Evolutionary conservation across 192 early-diverging fungal species (phyloP).

Genomic region (Lunasporangiospora selenospora): DNA sequence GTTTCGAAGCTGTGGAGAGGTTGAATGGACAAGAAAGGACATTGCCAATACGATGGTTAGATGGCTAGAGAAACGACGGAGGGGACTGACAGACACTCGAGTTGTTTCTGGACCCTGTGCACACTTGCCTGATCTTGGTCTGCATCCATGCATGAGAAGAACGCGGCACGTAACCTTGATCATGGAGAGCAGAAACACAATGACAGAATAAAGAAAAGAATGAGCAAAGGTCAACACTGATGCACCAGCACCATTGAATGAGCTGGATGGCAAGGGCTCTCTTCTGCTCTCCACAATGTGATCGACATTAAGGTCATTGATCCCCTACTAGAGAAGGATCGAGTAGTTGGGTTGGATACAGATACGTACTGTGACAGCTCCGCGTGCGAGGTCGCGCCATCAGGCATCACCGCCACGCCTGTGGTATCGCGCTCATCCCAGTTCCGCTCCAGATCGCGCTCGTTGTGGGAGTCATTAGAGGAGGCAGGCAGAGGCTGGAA

Average conservation of each 20-base stretch:
- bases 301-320: too few relatives aligned
- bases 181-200: background rate
- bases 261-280: too few relatives aligned
- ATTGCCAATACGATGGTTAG: background rate
- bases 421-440: constrained; percentile 48
- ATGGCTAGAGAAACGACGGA: background rate
- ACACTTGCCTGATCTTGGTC: constrained; percentile 30
- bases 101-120: background rate
- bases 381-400: constrained; percentile 31
- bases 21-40: background rate
- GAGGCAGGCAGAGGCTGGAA: constrained; percentile 47
- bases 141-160: constrained; percentile 46
- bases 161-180: constrained; percentile 34
- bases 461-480: constrained; percentile 28
- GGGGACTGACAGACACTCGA: background rate
- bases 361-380: constrained; percentile 41
- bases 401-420: constrained; percentile 25
- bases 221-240: too few relatives aligned
- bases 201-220: background rate
- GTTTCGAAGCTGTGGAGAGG: constrained; percentile 9
- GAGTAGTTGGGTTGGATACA: too few relatives aligned
- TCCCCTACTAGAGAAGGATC: too few relatives aligned
- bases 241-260: too few relatives aligned
- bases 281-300: too few relatives aligned
- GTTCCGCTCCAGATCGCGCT: constrained; percentile 34